Evolutionary conservation across 257 asterid species (phyloP).

Genomic region (Coffea eugenioides): DNA sequence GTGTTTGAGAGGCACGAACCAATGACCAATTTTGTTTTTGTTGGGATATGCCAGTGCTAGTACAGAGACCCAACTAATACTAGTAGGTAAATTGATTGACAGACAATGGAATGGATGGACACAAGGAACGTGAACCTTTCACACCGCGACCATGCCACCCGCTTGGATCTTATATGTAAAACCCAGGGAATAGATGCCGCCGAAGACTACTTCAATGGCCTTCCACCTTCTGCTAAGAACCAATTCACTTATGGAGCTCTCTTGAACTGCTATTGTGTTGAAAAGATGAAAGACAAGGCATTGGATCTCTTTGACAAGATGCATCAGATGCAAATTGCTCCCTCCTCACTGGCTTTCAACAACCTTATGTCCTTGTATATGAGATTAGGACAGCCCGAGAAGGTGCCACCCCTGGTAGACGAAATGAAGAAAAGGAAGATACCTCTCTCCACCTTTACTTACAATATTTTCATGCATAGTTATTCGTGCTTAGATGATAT

Average conservation of each 20-base stretch:
- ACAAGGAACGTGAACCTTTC: constrained; percentile 44
- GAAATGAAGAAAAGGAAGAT: constrained; percentile 61
- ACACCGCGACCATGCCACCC: constrained; percentile 41
- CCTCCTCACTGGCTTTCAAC: constrained; percentile 45
- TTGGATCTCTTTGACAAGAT: constrained; percentile 45
- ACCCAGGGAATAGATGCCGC: constrained; percentile 67
- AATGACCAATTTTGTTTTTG: too few relatives aligned
- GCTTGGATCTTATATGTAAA: constrained; percentile 56
- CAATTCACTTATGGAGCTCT: constrained; percentile 61
- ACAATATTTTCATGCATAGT: constrained; percentile 64
- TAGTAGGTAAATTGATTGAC: not conserved
- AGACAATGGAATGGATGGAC: constrained; percentile 90
- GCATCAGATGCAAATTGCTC: constrained; percentile 41
- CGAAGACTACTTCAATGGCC: constrained; percentile 55
- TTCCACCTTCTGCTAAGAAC: constrained; percentile 40
- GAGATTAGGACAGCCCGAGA: constrained; percentile 53
- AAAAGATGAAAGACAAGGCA: constrained; percentile 57
- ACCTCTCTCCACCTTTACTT: constrained; percentile 48
- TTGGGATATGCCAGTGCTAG: too few relatives aligned
- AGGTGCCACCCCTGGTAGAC: constrained; percentile 41
- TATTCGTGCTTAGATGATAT: constrained; percentile 48
- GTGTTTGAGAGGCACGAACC: not conserved
- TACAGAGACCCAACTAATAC: too few relatives aligned
- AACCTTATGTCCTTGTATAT: constrained; percentile 61
- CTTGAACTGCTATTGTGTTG: constrained; percentile 66